Percentiles rank a stretch among this genome's conserved stretches.
Conservation (phyloP, 495 filamentous ascomycete species). For the Staphylotrichum tortipilum region DNA sequence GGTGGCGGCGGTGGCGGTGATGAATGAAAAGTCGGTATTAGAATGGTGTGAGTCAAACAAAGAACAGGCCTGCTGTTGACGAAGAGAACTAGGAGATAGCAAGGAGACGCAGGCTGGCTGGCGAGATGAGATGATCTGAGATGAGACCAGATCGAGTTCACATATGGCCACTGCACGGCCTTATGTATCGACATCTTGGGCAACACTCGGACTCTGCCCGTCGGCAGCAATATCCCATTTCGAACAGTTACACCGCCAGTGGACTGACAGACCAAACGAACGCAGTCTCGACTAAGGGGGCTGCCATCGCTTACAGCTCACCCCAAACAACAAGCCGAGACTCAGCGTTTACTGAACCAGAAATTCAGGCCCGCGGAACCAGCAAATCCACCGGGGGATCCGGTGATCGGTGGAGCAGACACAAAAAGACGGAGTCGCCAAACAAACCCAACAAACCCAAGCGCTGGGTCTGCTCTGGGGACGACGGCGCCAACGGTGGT, state of each 20-base stretch:
- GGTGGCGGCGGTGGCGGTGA: constrained; percentile 2
- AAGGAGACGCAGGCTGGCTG: constrained; percentile 1
- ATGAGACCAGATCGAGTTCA: not conserved
- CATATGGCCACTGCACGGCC: not conserved
- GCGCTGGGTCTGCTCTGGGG: not conserved
- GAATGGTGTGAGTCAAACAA: not conserved
- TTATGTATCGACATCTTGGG: not conserved
- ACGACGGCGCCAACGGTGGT: not conserved
- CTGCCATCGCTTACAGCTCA: too few species aligned
- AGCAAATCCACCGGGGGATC: not conserved
- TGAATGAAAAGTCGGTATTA: not conserved
- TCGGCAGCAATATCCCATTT: not conserved
- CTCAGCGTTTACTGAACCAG: not conserved
- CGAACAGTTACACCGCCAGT: not conserved
- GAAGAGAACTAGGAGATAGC: constrained; percentile 5
- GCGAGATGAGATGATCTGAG: not conserved
- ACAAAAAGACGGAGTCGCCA: not conserved
- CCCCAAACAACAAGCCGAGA: not conserved
- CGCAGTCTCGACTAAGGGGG: too few species aligned
- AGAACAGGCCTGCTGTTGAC: too few species aligned
- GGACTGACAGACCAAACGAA: too few species aligned
- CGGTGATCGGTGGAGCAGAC: not conserved
- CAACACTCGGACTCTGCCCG: not conserved
- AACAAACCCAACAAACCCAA: not conserved
- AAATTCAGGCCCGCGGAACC: not conserved